These are phyloP conservation scores for Skeletonema tropicum DNA, from an alignment of 108 stramenopile genomes.

Conservation along the genomic window DNA sequence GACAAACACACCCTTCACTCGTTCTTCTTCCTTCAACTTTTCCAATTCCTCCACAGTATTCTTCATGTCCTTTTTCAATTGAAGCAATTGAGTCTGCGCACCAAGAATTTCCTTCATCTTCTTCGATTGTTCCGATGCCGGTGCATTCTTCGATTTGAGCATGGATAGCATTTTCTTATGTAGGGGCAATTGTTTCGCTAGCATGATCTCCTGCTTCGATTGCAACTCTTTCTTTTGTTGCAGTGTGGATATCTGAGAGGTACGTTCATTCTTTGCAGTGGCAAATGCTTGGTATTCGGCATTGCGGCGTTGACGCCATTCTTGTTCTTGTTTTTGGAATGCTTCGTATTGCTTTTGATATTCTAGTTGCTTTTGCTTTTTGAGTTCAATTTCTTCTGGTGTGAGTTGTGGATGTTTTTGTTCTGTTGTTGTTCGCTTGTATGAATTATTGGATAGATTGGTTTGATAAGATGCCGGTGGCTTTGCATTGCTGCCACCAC, in stretches of 20 bases:
- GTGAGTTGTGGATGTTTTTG: conserved; percentile 3
- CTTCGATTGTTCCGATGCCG: conserved; percentile 29
- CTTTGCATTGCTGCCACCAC: no score
- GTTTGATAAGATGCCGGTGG: neutral
- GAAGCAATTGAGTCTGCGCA: conserved; percentile 30
- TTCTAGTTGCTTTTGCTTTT: conserved; percentile 20
- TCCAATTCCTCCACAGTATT: conserved; percentile 23
- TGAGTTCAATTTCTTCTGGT: conserved; percentile 6
- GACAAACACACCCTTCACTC: conserved; percentile 7
- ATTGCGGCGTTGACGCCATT: conserved; percentile 26
- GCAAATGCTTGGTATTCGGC: conserved; percentile 19
- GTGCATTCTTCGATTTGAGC: conserved; percentile 24
- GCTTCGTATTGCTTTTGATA: conserved; percentile 6
- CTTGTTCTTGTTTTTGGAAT: conserved; percentile 19
- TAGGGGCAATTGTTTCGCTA: conserved; percentile 28
- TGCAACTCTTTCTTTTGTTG: conserved; percentile 32
- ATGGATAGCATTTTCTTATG: conserved; percentile 38
- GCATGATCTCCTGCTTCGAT: conserved; percentile 24
- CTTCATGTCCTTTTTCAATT: conserved; percentile 41
- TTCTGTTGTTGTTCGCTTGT: neutral
- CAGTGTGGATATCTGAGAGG: conserved; percentile 24
- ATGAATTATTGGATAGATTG: conserved; percentile 3
- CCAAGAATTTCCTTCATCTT: conserved; percentile 43
- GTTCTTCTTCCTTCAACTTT: conserved; percentile 25
- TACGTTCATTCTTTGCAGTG: conserved; percentile 4